Base-by-base conservation (phyloP, 108 stramenopile genomes). In the Skeletonema menzelii region DNA sequence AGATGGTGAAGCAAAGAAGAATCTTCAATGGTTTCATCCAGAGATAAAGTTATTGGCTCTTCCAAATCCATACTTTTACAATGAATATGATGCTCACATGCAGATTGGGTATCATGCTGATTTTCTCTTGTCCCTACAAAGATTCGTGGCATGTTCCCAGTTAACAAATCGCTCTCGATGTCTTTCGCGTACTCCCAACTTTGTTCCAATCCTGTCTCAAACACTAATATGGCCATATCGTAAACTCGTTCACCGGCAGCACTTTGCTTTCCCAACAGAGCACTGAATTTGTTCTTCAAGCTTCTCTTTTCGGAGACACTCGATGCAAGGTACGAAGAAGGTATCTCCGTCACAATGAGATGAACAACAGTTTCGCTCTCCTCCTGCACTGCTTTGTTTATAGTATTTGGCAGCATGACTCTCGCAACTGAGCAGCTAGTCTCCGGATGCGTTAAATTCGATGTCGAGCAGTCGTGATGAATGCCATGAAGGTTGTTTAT, bases 261-360 rank as follows among this genome's bases (percentile, higher is more conserved):
- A 14, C 27, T 72, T 27, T 70, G 69, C 31, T 47, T 35, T 11
- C 27, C 49, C 57, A 88, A 68, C 28, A 88, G 73, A 31, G 61
- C 31, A 35, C 44, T 55, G 24, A 88, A 12, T 58, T 83, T 73
- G 30, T 68, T 67, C 28, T 67, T 67, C 57, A 67, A 20, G 56
- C 46, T 40, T 49, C 3, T 72, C 42, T 56, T 72, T 37, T 76
- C 61, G 0, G 49, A 57, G 34, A 68, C 75, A 31, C 72, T 85
- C 40, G 75, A 69, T 4, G 38, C 14, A 40, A 63, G 56, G n/a
- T 83, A 77, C 10, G 59, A 72, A 26, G 75, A 70, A 27, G 88
- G 89, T 20, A 93, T 76, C 35, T 90, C 85, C 2, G 92, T 93
- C 37, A 90, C 73, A 38, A 93, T 69, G n/a, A 89, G 42, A 66